Percentiles rank a stretch among this genome's conserved stretches.
These are phyloP conservation scores for Globisporangium yorkense DNA, from an alignment of 352 stramenopile species.

Conservation along the genomic window DNA sequence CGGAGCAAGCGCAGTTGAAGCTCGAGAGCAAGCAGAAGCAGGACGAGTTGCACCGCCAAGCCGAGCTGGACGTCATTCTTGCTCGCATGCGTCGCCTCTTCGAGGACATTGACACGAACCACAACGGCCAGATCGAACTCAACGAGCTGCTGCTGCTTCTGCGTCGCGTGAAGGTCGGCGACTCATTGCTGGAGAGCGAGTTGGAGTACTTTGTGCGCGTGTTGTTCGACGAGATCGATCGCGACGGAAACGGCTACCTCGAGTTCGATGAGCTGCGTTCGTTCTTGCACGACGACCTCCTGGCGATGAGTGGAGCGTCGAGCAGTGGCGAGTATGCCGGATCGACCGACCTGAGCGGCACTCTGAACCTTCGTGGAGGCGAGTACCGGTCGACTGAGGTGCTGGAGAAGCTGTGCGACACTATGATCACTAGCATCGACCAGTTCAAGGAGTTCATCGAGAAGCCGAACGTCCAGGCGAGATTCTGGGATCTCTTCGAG, in stretches of 20 bases:
- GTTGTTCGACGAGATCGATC: conserved; percentile 90
- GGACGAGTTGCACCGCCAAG: conserved; percentile 40
- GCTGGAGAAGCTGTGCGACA: conserved; percentile 51
- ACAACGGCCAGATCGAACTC: conserved; percentile 58
- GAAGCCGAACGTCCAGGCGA: conserved; percentile 31
- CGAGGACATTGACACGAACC: conserved; percentile 66
- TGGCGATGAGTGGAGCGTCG: conserved; percentile 15
- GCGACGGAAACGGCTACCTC: conserved; percentile 86
- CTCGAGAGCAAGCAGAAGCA: conserved; percentile 49
- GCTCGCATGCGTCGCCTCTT: conserved; percentile 54
- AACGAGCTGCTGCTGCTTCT: conserved; percentile 57
- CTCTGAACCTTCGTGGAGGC: conserved; percentile 58
- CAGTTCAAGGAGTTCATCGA: conserved; percentile 47
- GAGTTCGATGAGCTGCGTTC: conserved; percentile 95
- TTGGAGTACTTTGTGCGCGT: conserved; percentile 57
- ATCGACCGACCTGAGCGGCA: conserved; percentile 42
- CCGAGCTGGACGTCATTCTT: conserved; percentile 47
- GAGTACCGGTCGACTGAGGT: conserved; percentile 64
- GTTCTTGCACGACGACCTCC: conserved; percentile 48
- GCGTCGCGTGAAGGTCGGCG: conserved; percentile 56
- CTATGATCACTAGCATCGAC: conserved; percentile 37
- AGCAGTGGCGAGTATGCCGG: conserved; percentile 24
- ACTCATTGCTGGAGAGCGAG: conserved; percentile 56
- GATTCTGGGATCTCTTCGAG: conserved; percentile 65
- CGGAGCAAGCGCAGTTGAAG: conserved; percentile 52